Conservation (phyloP, 768 basidiomycete species). For the Termitomyces heimii region DNA sequence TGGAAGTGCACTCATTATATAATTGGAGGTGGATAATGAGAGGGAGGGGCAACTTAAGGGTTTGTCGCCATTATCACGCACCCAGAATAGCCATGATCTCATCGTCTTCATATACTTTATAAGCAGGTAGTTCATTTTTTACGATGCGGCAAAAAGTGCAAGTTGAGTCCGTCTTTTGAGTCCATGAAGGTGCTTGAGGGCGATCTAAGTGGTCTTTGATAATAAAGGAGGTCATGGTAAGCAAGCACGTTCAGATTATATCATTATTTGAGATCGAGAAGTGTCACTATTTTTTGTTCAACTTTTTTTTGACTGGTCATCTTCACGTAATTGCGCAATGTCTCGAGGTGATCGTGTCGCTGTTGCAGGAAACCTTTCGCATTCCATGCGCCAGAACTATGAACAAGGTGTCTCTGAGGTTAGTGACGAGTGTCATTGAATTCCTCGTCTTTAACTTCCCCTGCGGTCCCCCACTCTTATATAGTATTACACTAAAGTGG, state of each 20-base stretch:
- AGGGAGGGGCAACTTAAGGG: background rate
- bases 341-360: conserved; percentile 28
- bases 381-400: conserved; percentile 36
- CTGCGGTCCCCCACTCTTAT: background rate
- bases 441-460: background rate
- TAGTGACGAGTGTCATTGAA: conserved; percentile 7
- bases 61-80: conserved; percentile 14
- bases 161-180: conserved; percentile 26
- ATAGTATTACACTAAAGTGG: conserved; percentile 64
- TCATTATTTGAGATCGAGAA: background rate
- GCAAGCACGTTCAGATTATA: background rate
- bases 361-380: conserved; percentile 27
- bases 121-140: conserved; percentile 37
- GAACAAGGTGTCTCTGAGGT: conserved; percentile 54
- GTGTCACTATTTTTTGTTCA: background rate
- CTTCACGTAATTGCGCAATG: conserved; percentile 14
- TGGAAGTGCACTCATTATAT: background rate
- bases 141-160: conserved; percentile 69
- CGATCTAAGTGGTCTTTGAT: conserved; percentile 56
- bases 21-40: background rate
- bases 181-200: conserved; percentile 42
- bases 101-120: conserved; percentile 55
- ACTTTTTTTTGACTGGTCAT: background rate
- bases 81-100: conserved; percentile 62
- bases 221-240: conserved; percentile 65